Conservation (phyloP, 768 basidiomycete genomes). For the Pleurotus ostreatus region DNA sequence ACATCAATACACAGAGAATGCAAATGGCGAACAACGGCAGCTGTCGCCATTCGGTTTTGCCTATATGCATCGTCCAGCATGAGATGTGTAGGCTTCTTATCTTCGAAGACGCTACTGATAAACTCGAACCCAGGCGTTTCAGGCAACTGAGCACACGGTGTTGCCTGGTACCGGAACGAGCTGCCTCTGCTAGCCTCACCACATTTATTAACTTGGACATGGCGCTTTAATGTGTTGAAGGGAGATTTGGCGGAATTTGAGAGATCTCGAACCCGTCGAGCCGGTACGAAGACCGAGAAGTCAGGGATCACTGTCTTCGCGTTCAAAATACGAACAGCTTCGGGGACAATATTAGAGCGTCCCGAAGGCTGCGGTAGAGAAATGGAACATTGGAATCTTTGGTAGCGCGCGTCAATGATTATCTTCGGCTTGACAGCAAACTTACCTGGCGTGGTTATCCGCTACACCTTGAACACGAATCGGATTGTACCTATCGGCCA, state of each 20-base stretch:
- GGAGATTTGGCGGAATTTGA: conserved; percentile 41
- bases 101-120: conserved; percentile 52
- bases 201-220: conserved; percentile 28
- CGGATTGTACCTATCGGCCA: conserved; percentile 36
- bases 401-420: not conserved
- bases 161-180: conserved; percentile 50
- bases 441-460: conserved; percentile 39
- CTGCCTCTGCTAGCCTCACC: conserved; percentile 36
- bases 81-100: conserved; percentile 51
- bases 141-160: conserved; percentile 43
- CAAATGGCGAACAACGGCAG: conserved; percentile 45
- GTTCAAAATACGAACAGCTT: conserved; percentile 35
- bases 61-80: conserved; percentile 51
- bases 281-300: conserved; percentile 42
- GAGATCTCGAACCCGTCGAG: conserved; percentile 29
- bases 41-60: conserved; percentile 55
- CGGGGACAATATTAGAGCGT: conserved; percentile 19
- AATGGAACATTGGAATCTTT: conserved; percentile 45
- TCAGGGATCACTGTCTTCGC: conserved; percentile 48
- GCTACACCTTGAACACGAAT: conserved; percentile 43
- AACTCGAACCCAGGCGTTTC: conserved; percentile 48
- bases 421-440: not conserved
- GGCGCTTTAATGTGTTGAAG: conserved; percentile 42
- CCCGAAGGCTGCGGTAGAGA: conserved; percentile 42
- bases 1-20: conserved; percentile 40